Base-by-base conservation (phyloP, 345 rosid genomes). In the Gossypium raimondii region DNA sequence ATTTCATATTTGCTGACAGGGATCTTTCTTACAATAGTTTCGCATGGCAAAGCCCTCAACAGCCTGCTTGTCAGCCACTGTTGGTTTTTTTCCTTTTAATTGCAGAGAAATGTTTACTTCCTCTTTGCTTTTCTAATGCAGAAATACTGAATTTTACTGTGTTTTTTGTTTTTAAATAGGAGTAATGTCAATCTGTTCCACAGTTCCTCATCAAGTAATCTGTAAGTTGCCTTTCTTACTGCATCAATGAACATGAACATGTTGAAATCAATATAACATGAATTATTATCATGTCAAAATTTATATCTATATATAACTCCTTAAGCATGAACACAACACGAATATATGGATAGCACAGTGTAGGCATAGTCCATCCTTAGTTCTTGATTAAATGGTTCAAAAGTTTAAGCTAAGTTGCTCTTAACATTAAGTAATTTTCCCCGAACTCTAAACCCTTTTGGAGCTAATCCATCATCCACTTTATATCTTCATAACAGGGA, bases 1-100 rank as follows among this genome's bases (percentile, higher is more conserved):
- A 45, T 47, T 72, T 58, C 50, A 64, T 78, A 50, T 45, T 72
- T 83, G 57, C 67, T 10, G 81, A 75, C 88, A 89, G 97, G 47
- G 94, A 92, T 86, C 87, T 92, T 71, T 88, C 97, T 11, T 90
- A 89, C 77, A 92, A 92, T 74, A 92, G 83, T 76, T 88, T 92
- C 59, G 74, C 84, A 50, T 76, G 80, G 81, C 88, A 85, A 82
- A 81, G 81, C 29, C 78, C 90, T 47, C 83, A 75, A 27, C 79
- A 79, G 45, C 81, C 78, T 71, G 76, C 76, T 24, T 73, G 76
- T 48, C 51, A 41, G 68, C 66, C 4, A 14, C 34, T 44, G 67
- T 60, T 25, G 7, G 62, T 73, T 9, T 47, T 18, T 25, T 17
- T 6, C 24, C 27, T 7, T 52, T 48, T 48, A 48, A 34, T 11